Conservation (phyloP, 2,329 filamentous ascomycete genomes). For the Colletotrichum lupini region DNA sequence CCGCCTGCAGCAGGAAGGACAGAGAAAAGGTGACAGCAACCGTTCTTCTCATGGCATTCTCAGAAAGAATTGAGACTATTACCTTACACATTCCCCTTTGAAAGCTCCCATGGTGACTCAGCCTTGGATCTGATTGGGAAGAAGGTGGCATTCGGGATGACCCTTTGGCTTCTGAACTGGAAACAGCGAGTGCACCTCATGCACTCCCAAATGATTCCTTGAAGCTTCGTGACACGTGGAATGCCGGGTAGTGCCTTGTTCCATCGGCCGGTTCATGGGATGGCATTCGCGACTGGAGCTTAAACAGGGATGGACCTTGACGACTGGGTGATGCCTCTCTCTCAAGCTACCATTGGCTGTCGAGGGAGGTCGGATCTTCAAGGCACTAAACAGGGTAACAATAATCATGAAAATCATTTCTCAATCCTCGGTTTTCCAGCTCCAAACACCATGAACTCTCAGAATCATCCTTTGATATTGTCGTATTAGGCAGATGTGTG, state of each 20-base stretch:
- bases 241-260: background rate
- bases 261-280: background rate
- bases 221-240: background rate
- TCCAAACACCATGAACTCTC: no score
- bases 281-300: background rate
- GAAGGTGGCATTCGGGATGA: background rate
- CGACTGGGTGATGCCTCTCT: background rate
- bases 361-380: background rate
- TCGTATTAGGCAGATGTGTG: background rate
- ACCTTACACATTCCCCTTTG: background rate
- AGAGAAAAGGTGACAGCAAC: background rate
- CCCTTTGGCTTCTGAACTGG: background rate
- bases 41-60: background rate
- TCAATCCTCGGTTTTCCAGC: no score
- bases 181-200: background rate
- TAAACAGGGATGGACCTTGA: background rate
- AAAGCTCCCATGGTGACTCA: background rate
- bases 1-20: background rate
- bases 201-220: background rate
- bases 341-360: background rate
- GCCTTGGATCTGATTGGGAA: background rate
- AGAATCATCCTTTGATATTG: no score
- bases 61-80: background rate
- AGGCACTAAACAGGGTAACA: background rate
- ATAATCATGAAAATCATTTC: no score